A percentile compares a stretch with the other conserved stretches of the same genome.
Evolutionary conservation across 2,329 filamentous ascomycete genomes (phyloP).

Genomic region (Venturia asperata): DNA sequence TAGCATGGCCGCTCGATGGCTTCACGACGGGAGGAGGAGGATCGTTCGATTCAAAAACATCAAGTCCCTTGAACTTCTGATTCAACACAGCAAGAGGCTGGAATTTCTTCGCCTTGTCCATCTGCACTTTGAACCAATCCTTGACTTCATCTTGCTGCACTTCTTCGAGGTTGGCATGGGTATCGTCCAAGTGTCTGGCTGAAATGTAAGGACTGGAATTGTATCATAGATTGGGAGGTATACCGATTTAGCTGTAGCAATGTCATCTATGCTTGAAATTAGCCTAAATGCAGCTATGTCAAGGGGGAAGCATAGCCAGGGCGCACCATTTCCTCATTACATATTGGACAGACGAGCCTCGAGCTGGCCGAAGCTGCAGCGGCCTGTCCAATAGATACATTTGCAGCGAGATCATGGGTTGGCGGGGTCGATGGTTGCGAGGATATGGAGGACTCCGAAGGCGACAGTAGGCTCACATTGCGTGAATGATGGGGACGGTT

Average conservation of each 20-base stretch:
- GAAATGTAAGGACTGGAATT: slow-evolving; percentile 7
- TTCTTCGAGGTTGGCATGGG: slow-evolving; percentile 80
- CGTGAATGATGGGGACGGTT: slow-evolving; percentile 28
- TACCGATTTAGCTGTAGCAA: slow-evolving; percentile 74
- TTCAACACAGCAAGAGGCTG: slow-evolving; percentile 87
- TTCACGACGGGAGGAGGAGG: background rate
- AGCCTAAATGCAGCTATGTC: slow-evolving; percentile 22
- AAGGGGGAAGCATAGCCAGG: slow-evolving; percentile 10
- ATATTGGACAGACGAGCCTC: slow-evolving; percentile 89
- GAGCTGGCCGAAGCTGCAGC: slow-evolving; percentile 53
- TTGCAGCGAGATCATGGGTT: slow-evolving; percentile 70
- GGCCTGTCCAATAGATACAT: slow-evolving; percentile 61
- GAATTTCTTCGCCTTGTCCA: slow-evolving; percentile 86
- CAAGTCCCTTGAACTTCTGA: slow-evolving; percentile 85
- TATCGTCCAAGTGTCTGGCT: slow-evolving; percentile 71
- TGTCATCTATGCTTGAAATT: slow-evolving; percentile 57
- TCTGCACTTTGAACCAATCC: slow-evolving; percentile 93
- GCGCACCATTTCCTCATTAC: slow-evolving; percentile 88
- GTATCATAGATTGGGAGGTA: slow-evolving; percentile 17
- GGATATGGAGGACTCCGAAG: slow-evolving; percentile 65
- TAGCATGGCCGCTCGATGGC: slow-evolving; percentile 31
- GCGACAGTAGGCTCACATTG: slow-evolving; percentile 45
- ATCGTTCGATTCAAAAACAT: slow-evolving; percentile 91
- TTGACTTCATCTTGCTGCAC: slow-evolving; percentile 90
- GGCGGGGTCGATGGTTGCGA: slow-evolving; percentile 63